phyloP scores from a whole-genome alignment of 1,139 yeast genomes.

The Yamadazyma oceani region DNA sequence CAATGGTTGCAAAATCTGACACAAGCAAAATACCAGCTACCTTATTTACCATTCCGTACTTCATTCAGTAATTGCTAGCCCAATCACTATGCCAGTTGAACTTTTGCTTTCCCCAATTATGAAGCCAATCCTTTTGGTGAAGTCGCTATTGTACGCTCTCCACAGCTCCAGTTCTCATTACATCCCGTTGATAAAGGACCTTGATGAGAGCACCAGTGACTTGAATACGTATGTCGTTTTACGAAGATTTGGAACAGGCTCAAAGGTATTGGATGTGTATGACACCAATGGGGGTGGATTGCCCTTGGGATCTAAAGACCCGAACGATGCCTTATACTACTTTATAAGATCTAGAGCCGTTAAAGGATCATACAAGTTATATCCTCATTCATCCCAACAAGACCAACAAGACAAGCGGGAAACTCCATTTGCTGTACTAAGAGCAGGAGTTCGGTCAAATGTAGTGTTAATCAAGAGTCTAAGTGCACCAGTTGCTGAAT shows the following conservation, averaged over 20 bases:
- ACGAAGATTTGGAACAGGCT: constrained; percentile 58
- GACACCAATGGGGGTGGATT: constrained; percentile 40
- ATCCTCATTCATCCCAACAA: constrained; percentile 37
- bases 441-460: constrained; percentile 62
- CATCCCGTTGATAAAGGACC: constrained; percentile 52
- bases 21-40: not conserved
- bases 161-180: constrained; percentile 58
- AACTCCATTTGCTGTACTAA: constrained; percentile 55
- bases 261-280: constrained; percentile 54
- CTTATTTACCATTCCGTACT: not conserved
- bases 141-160: constrained; percentile 54
- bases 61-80: too few relatives aligned
- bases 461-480: constrained; percentile 53
- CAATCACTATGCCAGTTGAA: constrained; percentile 57
- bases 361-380: constrained; percentile 63
- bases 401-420: constrained; percentile 50
- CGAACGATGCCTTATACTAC: constrained; percentile 46
- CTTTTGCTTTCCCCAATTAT: constrained; percentile 55
- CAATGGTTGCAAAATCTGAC: too few relatives aligned
- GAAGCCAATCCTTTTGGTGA: constrained; percentile 58
- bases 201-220: constrained; percentile 27
- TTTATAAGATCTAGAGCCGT: constrained; percentile 61
- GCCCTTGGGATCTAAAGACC: constrained; percentile 38
- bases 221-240: constrained; percentile 46
- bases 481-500: constrained; percentile 47